Evolutionary conservation across 1,139 yeast species (phyloP).

Genomic region (Yamadazyma oceani): DNA sequence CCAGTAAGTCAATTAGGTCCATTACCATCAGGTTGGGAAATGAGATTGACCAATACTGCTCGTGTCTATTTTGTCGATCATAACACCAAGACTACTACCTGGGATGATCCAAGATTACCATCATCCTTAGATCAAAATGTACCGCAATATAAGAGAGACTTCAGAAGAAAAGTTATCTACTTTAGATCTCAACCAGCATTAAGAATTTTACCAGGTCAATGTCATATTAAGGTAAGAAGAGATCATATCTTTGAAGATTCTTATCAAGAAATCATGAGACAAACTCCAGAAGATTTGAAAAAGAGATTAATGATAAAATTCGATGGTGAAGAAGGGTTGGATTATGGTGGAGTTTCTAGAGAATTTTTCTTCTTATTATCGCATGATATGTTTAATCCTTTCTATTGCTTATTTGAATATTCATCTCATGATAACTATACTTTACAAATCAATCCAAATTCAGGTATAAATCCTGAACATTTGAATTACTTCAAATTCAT

Average conservation of each 20-base stretch:
- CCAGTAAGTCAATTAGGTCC: slow-evolving; percentile 99
- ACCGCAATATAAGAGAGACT: slow-evolving; percentile 98
- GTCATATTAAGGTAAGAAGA: slow-evolving; percentile 96
- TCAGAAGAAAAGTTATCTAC: slow-evolving; percentile 93
- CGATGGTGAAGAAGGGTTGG: slow-evolving; percentile 99
- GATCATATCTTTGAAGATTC: slow-evolving; percentile 96
- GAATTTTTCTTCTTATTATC: slow-evolving; percentile 95
- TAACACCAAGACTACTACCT: slow-evolving; percentile 96
- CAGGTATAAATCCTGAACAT: slow-evolving; percentile 98
- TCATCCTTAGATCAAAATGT: slow-evolving; percentile 96
- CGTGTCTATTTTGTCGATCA: slow-evolving; percentile 98
- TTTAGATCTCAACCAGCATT: slow-evolving; percentile 98
- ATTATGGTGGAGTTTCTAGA: slow-evolving; percentile 98
- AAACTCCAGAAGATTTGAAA: slow-evolving; percentile 96
- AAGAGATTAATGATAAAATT: slow-evolving; percentile 97
- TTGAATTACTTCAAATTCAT: slow-evolving; percentile 95
- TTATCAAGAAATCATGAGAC: slow-evolving; percentile 97
- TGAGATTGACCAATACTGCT: slow-evolving; percentile 98
- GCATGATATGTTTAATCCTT: slow-evolving; percentile 98
- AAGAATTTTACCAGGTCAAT: slow-evolving; percentile 96
- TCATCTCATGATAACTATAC: slow-evolving; percentile 98
- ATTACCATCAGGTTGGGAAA: slow-evolving; percentile 98
- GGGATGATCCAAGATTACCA: slow-evolving; percentile 99
- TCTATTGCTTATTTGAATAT: slow-evolving; percentile 93
- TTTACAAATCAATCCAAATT: slow-evolving; percentile 93